phyloP scores from a whole-genome alignment of 768 basidiomycete species.

The Hygrocybe coccinea region DNA sequence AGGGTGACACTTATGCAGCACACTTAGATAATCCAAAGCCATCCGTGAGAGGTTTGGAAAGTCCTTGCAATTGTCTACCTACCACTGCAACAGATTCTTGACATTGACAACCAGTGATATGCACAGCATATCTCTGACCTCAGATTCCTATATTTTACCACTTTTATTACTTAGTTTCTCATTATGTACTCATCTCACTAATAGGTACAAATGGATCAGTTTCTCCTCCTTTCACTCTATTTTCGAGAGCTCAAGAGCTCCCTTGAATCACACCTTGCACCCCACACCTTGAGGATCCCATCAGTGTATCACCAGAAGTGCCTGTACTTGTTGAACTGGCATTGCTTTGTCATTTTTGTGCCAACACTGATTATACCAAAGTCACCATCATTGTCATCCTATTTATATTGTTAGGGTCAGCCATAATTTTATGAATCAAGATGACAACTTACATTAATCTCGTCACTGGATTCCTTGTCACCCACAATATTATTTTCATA shows the following conservation, averaged over 20 bases:
- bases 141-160: too few relatives aligned
- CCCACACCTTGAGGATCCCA: too few relatives aligned
- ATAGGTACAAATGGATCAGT: too few relatives aligned
- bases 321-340: conserved; percentile 29
- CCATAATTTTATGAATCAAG: neutral
- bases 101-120: conserved; percentile 22
- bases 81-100: conserved; percentile 27
- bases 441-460: neutral
- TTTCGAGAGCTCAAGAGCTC: too few relatives aligned
- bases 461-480: conserved; percentile 14
- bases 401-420: neutral
- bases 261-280: too few relatives aligned
- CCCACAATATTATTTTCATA: conserved; percentile 2
- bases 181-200: too few relatives aligned
- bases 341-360: conserved; percentile 9
- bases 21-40: conserved; percentile 31
- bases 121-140: too few relatives aligned
- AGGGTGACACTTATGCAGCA: conserved; percentile 25
- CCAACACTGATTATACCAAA: conserved; percentile 18
- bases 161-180: too few relatives aligned
- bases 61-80: conserved; percentile 16
- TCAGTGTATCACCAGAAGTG: too few relatives aligned
- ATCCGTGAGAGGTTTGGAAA: conserved; percentile 31
- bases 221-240: too few relatives aligned
- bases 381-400: conserved; percentile 8